Evolutionary conservation across 2,329 filamentous ascomycete species (phyloP).

Genomic region (Penicillium sp.): DNA sequence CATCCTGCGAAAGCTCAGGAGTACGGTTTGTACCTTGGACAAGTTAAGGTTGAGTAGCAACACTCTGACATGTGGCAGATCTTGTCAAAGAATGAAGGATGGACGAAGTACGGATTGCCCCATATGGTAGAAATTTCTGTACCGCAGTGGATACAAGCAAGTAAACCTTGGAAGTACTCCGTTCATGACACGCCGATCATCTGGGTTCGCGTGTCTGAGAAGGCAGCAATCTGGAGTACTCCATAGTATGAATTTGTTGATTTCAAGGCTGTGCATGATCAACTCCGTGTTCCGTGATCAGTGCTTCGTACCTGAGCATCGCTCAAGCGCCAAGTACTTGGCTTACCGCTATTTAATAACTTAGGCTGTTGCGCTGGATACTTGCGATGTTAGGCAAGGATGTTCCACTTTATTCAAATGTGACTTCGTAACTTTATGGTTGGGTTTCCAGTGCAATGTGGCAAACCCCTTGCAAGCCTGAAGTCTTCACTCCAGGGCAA

Average conservation of each 20-base stretch:
- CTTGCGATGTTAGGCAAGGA: neutral
- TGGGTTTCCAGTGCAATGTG: slow-evolving; percentile 3
- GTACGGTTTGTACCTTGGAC: neutral
- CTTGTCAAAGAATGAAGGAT: slow-evolving; percentile 19
- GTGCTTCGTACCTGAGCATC: too few species aligned
- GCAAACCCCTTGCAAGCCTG: slow-evolving; percentile 9
- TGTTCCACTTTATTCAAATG: neutral
- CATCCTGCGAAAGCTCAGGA: too few species aligned
- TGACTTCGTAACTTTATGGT: neutral
- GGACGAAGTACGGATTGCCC: neutral
- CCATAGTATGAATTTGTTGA: neutral
- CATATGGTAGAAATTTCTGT: slow-evolving; percentile 10
- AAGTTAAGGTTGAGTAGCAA: neutral
- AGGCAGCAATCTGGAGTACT: neutral
- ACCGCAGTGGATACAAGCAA: too few species aligned
- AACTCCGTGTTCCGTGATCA: too few species aligned
- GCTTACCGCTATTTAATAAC: neutral
- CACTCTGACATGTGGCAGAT: neutral
- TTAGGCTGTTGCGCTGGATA: neutral
- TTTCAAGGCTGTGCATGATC: too few species aligned
- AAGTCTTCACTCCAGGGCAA: neutral
- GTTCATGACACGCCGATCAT: slow-evolving; percentile 12
- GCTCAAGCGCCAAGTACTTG: neutral
- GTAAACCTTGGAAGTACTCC: too few species aligned
- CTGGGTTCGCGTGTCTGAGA: slow-evolving; percentile 14